A percentile compares a stretch with the other conserved stretches of the same genome.
These are phyloP conservation scores for Zychaea mexicana DNA, from an alignment of 371 early-diverging fungal species.

Conservation along the genomic window DNA sequence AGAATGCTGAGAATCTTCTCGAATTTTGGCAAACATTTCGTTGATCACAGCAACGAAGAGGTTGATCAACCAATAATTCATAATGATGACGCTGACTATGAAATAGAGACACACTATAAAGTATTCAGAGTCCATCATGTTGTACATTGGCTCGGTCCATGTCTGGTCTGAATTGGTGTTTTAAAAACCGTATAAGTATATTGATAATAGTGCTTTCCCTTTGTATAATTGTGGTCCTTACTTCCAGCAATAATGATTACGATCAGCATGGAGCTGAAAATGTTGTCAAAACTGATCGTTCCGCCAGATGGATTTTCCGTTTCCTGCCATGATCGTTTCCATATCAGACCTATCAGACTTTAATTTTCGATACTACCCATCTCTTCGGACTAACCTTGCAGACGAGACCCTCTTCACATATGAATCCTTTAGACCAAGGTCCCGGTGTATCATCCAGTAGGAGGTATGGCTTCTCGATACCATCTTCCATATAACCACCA, in stretches of 20 bases:
- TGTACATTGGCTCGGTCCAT: slow-evolving; percentile 75
- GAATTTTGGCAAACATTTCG: slow-evolving; percentile 73
- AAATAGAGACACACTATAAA: slow-evolving; percentile 61
- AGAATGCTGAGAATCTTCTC: slow-evolving; percentile 68
- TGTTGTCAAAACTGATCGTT: slow-evolving; percentile 63
- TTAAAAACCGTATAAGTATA: no score
- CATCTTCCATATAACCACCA: slow-evolving; percentile 42
- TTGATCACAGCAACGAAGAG: slow-evolving; percentile 74
- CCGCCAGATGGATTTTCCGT: slow-evolving; percentile 51
- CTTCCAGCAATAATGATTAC: slow-evolving; percentile 57
- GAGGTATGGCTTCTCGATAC: slow-evolving; percentile 24
- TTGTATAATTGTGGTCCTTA: slow-evolving; percentile 15
- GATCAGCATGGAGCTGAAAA: slow-evolving; percentile 60
- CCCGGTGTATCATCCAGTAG: slow-evolving; percentile 24
- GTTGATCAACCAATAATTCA: slow-evolving; percentile 75
- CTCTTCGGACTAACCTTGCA: slow-evolving; percentile 43
- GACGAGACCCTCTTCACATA: slow-evolving; percentile 52
- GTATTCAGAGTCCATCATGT: slow-evolving; percentile 69
- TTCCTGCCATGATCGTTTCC: slow-evolving; percentile 38
- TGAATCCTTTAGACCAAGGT: slow-evolving; percentile 58
- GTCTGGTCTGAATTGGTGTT: slow-evolving; percentile 55
- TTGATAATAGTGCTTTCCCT: no score
- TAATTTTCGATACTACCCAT: no score
- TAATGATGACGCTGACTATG: slow-evolving; percentile 60
- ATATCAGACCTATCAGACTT: no score